Evolutionary conservation across 2,329 filamentous ascomycete species (phyloP).

Genomic region (Scedosporium aurantiacum): DNA sequence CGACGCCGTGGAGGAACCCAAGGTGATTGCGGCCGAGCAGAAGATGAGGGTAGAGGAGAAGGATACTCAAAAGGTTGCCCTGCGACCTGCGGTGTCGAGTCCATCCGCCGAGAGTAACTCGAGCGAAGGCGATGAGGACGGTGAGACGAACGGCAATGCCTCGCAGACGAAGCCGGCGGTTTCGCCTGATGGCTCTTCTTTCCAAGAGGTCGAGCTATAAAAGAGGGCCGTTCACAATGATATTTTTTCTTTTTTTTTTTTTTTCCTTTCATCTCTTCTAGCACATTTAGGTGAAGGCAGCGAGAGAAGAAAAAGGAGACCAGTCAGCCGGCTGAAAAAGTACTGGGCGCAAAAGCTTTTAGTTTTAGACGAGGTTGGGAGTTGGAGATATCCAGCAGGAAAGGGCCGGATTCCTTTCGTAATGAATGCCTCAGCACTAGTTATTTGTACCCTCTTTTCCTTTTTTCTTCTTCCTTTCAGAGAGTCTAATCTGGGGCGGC

Average conservation of each 20-base stretch:
- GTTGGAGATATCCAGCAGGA: no score
- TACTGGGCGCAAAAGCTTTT: no score
- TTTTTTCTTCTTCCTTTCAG: not conserved
- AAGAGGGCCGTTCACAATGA: not conserved
- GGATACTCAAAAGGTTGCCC: slow-evolving; percentile 40
- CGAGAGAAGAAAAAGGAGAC: not conserved
- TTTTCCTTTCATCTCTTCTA: no score
- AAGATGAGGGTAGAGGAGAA: slow-evolving; percentile 46
- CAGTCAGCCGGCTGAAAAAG: not conserved
- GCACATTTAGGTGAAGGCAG: no score
- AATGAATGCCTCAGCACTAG: not conserved
- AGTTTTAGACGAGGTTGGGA: no score
- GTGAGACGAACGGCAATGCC: slow-evolving; percentile 19
- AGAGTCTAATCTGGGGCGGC: not conserved
- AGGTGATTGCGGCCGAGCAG: slow-evolving; percentile 33
- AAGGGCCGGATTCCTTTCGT: not conserved
- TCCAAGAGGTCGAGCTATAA: slow-evolving; percentile 53
- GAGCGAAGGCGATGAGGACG: slow-evolving; percentile 19
- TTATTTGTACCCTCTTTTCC: not conserved
- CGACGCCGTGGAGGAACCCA: slow-evolving; percentile 21
- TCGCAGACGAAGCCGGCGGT: slow-evolving; percentile 27
- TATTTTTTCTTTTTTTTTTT: no score
- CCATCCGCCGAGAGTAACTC: slow-evolving; percentile 13
- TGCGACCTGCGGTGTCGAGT: slow-evolving; percentile 25
- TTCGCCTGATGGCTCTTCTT: slow-evolving; percentile 47